Evolutionary conservation across 768 basidiomycete species (phyloP).

Genomic region (Boletus speciosus): DNA sequence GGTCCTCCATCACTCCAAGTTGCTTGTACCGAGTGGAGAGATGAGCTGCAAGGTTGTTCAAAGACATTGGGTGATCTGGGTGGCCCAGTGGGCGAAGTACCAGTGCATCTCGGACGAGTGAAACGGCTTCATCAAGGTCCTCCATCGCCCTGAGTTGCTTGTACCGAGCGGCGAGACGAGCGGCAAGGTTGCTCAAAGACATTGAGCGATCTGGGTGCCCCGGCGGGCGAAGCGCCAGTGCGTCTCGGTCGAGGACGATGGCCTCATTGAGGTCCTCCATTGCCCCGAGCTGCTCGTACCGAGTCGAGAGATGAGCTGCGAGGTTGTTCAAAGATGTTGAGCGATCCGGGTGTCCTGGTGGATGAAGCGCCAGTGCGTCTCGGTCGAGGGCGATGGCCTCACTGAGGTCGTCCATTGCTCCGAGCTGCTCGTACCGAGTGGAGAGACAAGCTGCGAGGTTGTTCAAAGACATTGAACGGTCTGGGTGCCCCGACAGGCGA

Average conservation of each 20-base stretch:
- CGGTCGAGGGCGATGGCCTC: neutral
- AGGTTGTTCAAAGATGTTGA: neutral
- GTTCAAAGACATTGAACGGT: neutral
- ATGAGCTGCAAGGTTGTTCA: neutral
- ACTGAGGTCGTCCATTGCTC: neutral
- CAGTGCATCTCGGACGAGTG: neutral
- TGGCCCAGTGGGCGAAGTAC: neutral
- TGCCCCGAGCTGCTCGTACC: neutral
- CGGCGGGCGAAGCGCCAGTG: neutral
- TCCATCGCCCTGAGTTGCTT: neutral
- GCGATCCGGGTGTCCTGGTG: neutral
- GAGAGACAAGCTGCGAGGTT: neutral
- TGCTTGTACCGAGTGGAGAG: neutral
- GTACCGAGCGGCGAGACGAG: neutral
- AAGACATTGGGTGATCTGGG: neutral
- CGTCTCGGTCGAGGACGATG: neutral
- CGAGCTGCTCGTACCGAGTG: neutral
- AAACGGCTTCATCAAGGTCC: neutral
- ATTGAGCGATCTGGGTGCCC: neutral
- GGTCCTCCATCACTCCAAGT: neutral
- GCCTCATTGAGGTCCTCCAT: neutral
- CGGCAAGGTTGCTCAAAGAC: neutral
- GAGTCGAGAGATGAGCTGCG: neutral
- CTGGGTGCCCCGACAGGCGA: neutral
- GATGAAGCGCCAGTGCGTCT: neutral